These are phyloP conservation scores for Dryadomyces quercus-mongolicae DNA, from an alignment of 2,329 filamentous ascomycete genomes.

Conservation along the genomic window DNA sequence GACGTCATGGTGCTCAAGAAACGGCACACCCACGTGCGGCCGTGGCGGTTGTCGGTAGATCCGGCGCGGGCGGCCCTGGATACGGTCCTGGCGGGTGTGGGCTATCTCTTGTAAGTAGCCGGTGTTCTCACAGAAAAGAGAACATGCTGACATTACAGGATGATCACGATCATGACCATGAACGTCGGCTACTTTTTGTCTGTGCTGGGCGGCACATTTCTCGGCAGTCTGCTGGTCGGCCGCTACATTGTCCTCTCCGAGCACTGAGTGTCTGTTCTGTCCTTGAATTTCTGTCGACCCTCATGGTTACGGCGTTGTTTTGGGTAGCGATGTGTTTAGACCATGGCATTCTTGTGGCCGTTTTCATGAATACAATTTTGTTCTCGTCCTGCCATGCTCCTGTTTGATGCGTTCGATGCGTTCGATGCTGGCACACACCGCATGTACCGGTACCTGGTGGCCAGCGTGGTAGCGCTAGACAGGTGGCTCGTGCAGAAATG, in stretches of 20 bases:
- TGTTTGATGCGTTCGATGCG: too few species aligned
- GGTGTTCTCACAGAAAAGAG: too few species aligned
- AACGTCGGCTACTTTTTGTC: slow-evolving; percentile 73
- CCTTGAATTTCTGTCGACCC: too few species aligned
- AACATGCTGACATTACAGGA: slow-evolving; percentile 36
- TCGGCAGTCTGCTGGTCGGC: slow-evolving; percentile 75
- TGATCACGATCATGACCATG: slow-evolving; percentile 82
- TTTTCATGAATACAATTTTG: neutral
- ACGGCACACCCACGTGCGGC: slow-evolving; percentile 38
- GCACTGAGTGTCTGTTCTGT: slow-evolving; percentile 26
- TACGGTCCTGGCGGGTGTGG: slow-evolving; percentile 61
- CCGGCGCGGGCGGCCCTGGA: slow-evolving; percentile 59
- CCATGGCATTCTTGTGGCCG: neutral
- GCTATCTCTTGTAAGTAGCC: slow-evolving; percentile 62
- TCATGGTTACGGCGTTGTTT: neutral
- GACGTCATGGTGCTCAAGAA: slow-evolving; percentile 61
- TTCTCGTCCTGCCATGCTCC: neutral
- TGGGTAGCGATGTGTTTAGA: neutral
- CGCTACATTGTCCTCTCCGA: slow-evolving; percentile 46
- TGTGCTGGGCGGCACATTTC: slow-evolving; percentile 61
- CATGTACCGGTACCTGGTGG: neutral
- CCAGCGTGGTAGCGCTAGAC: slow-evolving; percentile 5
- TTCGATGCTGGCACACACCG: too few species aligned
- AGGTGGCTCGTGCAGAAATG: slow-evolving; percentile 9
- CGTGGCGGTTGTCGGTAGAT: slow-evolving; percentile 76